Evolutionary conservation across 78 protist species (phyloP).

Genomic region (Isochrysis galbana): DNA sequence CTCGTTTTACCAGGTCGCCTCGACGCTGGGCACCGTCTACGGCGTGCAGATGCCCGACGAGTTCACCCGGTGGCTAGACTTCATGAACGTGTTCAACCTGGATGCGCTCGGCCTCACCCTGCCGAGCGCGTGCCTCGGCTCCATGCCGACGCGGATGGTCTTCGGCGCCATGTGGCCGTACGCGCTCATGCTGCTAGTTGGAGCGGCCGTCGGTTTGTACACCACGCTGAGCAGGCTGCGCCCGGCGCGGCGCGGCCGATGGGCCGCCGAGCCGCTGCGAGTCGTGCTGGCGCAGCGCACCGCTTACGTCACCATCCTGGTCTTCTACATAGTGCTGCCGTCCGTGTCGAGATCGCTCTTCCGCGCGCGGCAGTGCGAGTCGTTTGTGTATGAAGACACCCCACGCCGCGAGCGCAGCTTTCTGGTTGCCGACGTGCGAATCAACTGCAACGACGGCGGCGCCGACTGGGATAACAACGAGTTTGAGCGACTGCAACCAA

Average conservation of each 20-base stretch:
- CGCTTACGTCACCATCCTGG: neutral
- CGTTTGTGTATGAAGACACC: neutral
- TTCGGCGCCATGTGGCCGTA: neutral
- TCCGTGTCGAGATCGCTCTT: neutral
- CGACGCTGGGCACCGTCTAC: neutral
- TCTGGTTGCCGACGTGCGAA: neutral
- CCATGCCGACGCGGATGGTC: neutral
- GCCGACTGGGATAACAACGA: neutral
- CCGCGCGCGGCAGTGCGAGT: conserved; percentile 1
- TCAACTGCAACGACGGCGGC: neutral
- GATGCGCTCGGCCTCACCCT: neutral
- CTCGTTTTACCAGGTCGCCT: neutral
- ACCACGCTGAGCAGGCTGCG: neutral
- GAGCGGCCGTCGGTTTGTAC: neutral
- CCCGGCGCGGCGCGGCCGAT: neutral
- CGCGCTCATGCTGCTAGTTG: neutral
- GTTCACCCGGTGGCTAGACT: neutral
- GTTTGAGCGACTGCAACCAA: neutral
- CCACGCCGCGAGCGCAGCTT: neutral
- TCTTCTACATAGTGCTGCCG: neutral
- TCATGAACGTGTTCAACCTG: neutral
- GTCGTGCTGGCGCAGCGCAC: too few species aligned
- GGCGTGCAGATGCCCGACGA: neutral
- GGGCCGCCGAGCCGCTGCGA: too few species aligned
- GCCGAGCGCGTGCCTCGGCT: neutral